Conservation (phyloP, 176 grass and related monocot genomes). For the Cenchrus fungigraminus region DNA sequence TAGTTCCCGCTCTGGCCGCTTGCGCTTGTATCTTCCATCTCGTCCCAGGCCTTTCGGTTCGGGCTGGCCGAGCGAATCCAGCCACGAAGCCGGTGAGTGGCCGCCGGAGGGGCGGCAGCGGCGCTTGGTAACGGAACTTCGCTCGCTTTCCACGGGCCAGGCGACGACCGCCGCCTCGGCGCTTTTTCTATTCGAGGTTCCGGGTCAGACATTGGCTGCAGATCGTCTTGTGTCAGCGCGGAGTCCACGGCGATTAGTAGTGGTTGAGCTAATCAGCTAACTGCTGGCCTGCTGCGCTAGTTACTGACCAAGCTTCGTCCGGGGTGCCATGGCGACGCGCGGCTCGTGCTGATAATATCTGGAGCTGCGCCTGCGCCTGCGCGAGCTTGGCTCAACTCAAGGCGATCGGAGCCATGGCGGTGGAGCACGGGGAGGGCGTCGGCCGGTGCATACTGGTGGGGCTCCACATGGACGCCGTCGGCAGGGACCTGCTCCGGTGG, state of each 20-base stretch:
- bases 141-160: conserved; percentile 36
- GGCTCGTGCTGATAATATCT: background rate
- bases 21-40: conserved; percentile 51
- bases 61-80: conserved; percentile 37
- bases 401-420: conserved; percentile 34
- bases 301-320: background rate
- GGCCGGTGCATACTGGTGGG: conserved; percentile 78
- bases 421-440: conserved; percentile 46
- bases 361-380: conserved; percentile 3
- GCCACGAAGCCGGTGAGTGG: conserved; percentile 9
- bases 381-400: background rate
- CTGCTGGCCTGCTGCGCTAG: background rate
- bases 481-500: conserved; percentile 79
- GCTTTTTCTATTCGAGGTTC: conserved; percentile 49
- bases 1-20: conserved; percentile 53
- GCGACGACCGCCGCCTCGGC: conserved; percentile 34
- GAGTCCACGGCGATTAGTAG: conserved; percentile 43
- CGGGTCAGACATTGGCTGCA: conserved; percentile 54
- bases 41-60: conserved; percentile 28
- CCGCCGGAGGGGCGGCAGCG: background rate
- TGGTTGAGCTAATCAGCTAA: conserved; percentile 27
- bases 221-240: background rate
- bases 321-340: background rate
- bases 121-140: conserved; percentile 37
- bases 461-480: conserved; percentile 81